Conservation (phyloP, 441 rosid species). For the Populus trichocarpa region DNA sequence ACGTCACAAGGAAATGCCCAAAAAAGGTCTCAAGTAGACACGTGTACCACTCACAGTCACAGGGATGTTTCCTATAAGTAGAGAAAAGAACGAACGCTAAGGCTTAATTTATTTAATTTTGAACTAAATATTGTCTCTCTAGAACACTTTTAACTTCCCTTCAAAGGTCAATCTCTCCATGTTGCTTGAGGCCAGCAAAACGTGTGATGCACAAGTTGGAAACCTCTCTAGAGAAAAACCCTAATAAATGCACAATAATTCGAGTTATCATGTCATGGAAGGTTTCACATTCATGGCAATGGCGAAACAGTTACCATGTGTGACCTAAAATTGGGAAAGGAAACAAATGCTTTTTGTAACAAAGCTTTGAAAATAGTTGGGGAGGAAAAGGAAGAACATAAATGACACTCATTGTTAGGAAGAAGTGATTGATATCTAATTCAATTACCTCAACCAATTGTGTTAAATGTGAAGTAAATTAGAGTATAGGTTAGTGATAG, state of each 20-base stretch:
- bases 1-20: too few species aligned
- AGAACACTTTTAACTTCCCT: background rate
- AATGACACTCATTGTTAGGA: too few species aligned
- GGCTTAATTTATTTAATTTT: too few species aligned
- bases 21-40: too few species aligned
- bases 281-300: conserved; percentile 3
- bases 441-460: background rate
- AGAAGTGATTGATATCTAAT: background rate
- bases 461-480: background rate
- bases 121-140: background rate
- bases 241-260: background rate
- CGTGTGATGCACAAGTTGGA: background rate
- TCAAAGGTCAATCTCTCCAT: background rate
- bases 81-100: too few species aligned
- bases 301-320: background rate
- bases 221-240: background rate
- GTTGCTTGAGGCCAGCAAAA: background rate
- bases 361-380: too few species aligned
- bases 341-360: background rate
- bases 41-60: too few species aligned
- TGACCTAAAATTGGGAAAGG: background rate
- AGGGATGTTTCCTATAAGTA: too few species aligned
- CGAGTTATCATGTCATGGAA: background rate
- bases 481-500: background rate
- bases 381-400: background rate